Percentiles rank a stretch among this genome's conserved stretches.
Conservation (phyloP, 345 rosid genomes). For the Arabidopsis arenosa region DNA sequence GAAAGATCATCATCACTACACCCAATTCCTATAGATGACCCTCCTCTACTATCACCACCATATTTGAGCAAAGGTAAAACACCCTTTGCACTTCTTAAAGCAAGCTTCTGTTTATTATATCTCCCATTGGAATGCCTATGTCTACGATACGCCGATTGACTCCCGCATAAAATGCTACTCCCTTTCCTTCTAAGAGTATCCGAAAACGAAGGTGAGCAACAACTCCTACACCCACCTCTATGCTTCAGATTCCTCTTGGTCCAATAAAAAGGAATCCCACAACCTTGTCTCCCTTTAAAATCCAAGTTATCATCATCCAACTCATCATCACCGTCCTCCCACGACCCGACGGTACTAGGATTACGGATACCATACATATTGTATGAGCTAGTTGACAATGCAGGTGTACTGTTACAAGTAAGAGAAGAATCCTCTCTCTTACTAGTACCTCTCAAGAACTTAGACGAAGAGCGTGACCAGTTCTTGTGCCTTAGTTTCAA, state of each 20-base stretch:
- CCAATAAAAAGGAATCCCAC: slow-evolving; percentile 95
- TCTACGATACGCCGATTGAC: slow-evolving; percentile 58
- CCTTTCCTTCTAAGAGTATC: slow-evolving; percentile 85
- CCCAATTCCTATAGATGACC: slow-evolving; percentile 71
- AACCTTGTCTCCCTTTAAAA: slow-evolving; percentile 73
- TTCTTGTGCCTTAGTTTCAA: slow-evolving; percentile 60
- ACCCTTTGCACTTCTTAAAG: slow-evolving; percentile 64
- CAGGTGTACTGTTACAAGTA: slow-evolving; percentile 78
- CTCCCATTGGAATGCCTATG: slow-evolving; percentile 55
- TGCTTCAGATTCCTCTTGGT: slow-evolving; percentile 71
- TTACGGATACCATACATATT: slow-evolving; percentile 55
- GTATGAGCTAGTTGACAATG: slow-evolving; percentile 81
- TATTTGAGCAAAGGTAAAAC: slow-evolving; percentile 76
- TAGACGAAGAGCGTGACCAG: slow-evolving; percentile 62
- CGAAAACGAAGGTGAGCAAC: slow-evolving; percentile 90
- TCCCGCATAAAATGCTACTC: slow-evolving; percentile 79
- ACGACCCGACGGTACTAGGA: slow-evolving; percentile 72
- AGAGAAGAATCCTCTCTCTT: slow-evolving; percentile 70
- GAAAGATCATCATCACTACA: slow-evolving; percentile 83
- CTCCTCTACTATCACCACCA: slow-evolving; percentile 62
- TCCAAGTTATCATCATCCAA: slow-evolving; percentile 73
- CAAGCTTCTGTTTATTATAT: slow-evolving; percentile 53
- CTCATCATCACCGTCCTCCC: slow-evolving; percentile 78
- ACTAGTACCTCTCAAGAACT: slow-evolving; percentile 54
- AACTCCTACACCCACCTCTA: slow-evolving; percentile 68